Evolutionary conservation across 2,329 filamentous ascomycete genomes (phyloP).

Genomic region (Penicillium concentricum): DNA sequence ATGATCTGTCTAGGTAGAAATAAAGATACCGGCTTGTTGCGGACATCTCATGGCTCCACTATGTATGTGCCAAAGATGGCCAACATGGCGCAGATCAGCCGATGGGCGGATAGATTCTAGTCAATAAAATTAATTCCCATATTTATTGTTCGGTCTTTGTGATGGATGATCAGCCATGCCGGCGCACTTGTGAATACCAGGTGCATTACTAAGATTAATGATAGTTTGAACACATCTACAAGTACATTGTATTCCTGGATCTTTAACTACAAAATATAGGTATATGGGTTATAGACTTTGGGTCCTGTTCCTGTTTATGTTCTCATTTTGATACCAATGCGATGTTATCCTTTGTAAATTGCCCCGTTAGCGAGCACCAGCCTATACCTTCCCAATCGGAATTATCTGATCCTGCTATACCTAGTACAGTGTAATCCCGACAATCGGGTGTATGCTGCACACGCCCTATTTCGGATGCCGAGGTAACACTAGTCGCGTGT

Average conservation of each 20-base stretch:
- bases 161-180: not conserved
- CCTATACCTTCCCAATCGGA: not conserved
- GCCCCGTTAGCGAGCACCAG: too few species aligned
- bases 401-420: constrained; percentile 3
- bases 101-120: not conserved
- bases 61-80: not conserved
- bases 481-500: constrained; percentile 5
- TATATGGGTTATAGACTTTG: not conserved
- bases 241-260: not conserved
- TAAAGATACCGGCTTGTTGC: not conserved
- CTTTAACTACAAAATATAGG: not conserved
- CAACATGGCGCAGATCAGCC: not conserved
- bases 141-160: not conserved
- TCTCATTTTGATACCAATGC: not conserved
- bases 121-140: not conserved
- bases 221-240: not conserved
- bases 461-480: not conserved
- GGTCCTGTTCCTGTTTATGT: not conserved
- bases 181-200: not conserved
- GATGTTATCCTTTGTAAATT: not conserved
- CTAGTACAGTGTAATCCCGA: constrained; percentile 5
- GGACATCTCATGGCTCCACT: not conserved
- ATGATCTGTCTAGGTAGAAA: not conserved
- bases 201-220: not conserved
- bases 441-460: not conserved